These are phyloP conservation scores for sunflower (Helianthus annuus) DNA, from an alignment of 129 eudicot species.

Conservation along the genomic window DNA sequence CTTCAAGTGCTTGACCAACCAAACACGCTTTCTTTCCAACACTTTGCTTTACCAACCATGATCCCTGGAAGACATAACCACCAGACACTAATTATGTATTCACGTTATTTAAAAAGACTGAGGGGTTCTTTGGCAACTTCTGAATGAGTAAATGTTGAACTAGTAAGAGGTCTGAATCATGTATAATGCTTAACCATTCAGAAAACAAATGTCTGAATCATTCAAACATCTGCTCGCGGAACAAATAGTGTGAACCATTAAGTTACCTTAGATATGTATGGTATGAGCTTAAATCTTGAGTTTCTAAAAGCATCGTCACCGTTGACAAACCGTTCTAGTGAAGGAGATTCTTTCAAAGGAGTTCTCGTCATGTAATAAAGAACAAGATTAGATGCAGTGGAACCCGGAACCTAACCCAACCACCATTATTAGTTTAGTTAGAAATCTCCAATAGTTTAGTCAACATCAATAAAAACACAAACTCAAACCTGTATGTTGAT, in stretches of 20 bases:
- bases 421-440: too few species aligned
- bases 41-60: constrained; percentile 95
- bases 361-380: constrained; percentile 77
- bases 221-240: too few species aligned
- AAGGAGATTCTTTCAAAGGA: constrained; percentile 61
- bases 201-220: too few species aligned
- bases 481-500: too few species aligned
- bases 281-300: constrained; percentile 92
- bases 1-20: constrained; percentile 84
- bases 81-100: too few species aligned
- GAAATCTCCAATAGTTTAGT: too few species aligned
- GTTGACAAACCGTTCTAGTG: constrained; percentile 72
- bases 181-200: too few species aligned
- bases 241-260: not conserved
- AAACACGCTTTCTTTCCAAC: constrained; percentile 94
- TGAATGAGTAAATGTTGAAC: too few species aligned
- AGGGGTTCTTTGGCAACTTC: too few species aligned
- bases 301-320: constrained; percentile 88
- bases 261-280: constrained; percentile 77
- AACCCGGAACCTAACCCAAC: constrained; percentile 68
- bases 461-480: too few species aligned
- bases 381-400: constrained; percentile 55
- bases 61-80: constrained; percentile 46
- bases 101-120: too few species aligned
- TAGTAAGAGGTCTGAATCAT: too few species aligned